Conservation (phyloP, 2,329 filamentous ascomycete genomes). For the Calonectria hongkongensis region DNA sequence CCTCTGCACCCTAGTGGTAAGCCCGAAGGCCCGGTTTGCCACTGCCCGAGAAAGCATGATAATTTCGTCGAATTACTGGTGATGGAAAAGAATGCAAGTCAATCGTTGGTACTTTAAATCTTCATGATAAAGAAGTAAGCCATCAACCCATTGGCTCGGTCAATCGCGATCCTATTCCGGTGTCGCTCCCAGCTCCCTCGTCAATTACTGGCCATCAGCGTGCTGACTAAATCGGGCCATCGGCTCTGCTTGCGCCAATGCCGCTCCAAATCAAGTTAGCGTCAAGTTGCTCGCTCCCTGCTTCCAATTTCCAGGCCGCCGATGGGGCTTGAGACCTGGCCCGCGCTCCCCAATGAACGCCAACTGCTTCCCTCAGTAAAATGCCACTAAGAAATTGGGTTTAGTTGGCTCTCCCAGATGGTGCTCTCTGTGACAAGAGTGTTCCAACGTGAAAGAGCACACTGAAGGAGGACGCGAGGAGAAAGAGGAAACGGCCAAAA, state of each 20-base stretch:
- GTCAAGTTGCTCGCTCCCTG: background rate
- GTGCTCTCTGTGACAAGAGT: background rate
- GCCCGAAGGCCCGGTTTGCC: background rate
- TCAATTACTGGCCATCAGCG: background rate
- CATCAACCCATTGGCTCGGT: background rate
- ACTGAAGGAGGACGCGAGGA: constrained; percentile 13
- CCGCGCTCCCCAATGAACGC: background rate
- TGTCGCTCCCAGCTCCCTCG: constrained; percentile 36
- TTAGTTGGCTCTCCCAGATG: background rate
- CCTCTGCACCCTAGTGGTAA: constrained; percentile 35
- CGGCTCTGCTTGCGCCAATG: background rate
- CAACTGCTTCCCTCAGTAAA: background rate
- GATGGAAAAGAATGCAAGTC: background rate
- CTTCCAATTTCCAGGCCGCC: background rate
- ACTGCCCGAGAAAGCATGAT: constrained; percentile 30
- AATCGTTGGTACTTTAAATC: background rate
- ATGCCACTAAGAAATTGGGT: background rate
- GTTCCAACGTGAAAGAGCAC: background rate
- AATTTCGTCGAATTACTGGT: no score
- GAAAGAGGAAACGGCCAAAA: no score
- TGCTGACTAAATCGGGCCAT: constrained; percentile 24
- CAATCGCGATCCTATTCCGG: constrained; percentile 10
- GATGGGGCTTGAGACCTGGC: background rate
- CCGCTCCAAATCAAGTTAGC: constrained; percentile 7
- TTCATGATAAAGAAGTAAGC: constrained; percentile 25